Evolutionary conservation across 176 grass and related monocot species (phyloP).

Genomic region (Musa itinerans): DNA sequence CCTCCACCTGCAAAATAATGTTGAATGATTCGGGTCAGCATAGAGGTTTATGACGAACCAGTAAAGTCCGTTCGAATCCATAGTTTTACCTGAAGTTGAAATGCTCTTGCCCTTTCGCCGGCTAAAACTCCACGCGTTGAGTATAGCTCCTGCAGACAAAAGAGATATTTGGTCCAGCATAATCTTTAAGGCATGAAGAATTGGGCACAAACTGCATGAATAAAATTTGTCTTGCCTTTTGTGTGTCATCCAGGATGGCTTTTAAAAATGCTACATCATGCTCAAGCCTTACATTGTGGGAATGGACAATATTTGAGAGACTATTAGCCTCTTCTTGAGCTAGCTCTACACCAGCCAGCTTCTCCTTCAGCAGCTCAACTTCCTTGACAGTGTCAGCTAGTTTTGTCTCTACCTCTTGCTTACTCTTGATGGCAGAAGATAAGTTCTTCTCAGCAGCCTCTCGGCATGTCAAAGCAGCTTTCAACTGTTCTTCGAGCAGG

Average conservation of each 20-base stretch:
- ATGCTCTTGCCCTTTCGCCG: conserved; percentile 57
- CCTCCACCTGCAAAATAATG: conserved; percentile 53
- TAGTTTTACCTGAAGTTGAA: conserved; percentile 74
- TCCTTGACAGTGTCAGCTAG: conserved; percentile 56
- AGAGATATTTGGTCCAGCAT: neutral
- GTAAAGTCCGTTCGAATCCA: neutral
- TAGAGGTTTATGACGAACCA: neutral
- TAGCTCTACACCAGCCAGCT: conserved; percentile 56
- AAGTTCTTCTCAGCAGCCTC: conserved; percentile 63
- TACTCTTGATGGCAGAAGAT: conserved; percentile 52
- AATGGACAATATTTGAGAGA: conserved; percentile 64
- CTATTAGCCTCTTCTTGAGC: conserved; percentile 83
- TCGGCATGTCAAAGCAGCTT: conserved; percentile 36
- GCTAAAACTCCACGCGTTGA: conserved; percentile 68
- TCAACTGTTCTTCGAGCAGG: conserved; percentile 51
- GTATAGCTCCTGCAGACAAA: conserved; percentile 49
- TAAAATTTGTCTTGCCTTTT: conserved; percentile 47
- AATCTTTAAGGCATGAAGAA: neutral
- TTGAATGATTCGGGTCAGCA: conserved; percentile 12
- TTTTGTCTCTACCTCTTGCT: conserved; percentile 57
- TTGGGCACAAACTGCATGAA: neutral
- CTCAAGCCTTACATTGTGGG: conserved; percentile 83
- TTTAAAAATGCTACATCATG: conserved; percentile 90
- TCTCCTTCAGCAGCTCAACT: conserved; percentile 57
- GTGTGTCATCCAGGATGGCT: conserved; percentile 76